Percentiles rank a stretch among this genome's conserved stretches.
Evolutionary conservation across 2,329 filamentous ascomycete species (phyloP).

Genomic region (Exophiala oligosperma): DNA sequence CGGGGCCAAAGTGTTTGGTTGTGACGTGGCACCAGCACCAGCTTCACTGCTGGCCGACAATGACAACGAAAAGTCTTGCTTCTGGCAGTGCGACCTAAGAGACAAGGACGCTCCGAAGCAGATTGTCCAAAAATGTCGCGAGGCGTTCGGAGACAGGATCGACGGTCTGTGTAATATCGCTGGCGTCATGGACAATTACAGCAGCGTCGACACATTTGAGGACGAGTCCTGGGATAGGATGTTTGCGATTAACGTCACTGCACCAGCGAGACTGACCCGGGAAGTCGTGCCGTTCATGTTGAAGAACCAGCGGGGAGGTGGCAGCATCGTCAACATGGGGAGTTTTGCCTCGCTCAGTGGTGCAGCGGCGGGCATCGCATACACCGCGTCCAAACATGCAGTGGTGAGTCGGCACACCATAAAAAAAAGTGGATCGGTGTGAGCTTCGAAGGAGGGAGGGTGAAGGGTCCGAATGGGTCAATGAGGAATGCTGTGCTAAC

Average conservation of each 20-base stretch:
- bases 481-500: no score
- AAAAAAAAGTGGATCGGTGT: not conserved
- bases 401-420: not conserved
- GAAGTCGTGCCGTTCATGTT: not conserved
- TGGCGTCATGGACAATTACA: slow-evolving; percentile 4
- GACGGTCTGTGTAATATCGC: slow-evolving; percentile 2
- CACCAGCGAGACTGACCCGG: not conserved
- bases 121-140: not conserved
- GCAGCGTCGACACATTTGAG: slow-evolving; percentile 3
- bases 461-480: no score
- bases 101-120: not conserved
- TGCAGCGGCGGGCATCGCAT: not conserved
- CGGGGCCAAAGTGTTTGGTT: slow-evolving; percentile 1
- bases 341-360: slow-evolving; percentile 3
- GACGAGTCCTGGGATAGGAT: slow-evolving; percentile 1
- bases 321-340: slow-evolving; percentile 7
- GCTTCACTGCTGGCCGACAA: not conserved
- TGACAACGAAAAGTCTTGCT: not conserved
- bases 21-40: not conserved
- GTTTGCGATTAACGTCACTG: slow-evolving; percentile 2
- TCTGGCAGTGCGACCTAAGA: not conserved
- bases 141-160: not conserved
- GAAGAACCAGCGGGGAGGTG: not conserved
- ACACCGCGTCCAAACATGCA: slow-evolving; percentile 2
- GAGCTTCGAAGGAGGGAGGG: no score